Conservation (phyloP, 2,329 filamentous ascomycete species). For the Leptographium flavum region DNA sequence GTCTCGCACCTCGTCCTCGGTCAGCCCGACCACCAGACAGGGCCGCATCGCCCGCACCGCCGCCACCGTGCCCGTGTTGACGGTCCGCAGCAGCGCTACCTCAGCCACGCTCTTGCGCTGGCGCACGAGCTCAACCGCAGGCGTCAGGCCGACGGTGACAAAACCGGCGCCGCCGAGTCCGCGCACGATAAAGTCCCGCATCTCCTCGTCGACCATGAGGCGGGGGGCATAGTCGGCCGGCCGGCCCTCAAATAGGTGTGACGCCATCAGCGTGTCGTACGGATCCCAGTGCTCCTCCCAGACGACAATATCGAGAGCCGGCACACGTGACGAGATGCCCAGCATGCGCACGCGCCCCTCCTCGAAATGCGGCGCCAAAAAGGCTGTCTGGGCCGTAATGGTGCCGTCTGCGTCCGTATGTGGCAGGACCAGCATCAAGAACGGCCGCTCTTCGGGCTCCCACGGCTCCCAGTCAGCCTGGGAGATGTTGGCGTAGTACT, state of each 20-base stretch:
- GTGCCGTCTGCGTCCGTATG: slow-evolving; percentile 21
- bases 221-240: slow-evolving; percentile 11
- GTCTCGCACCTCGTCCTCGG: slow-evolving; percentile 40
- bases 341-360: slow-evolving; percentile 44
- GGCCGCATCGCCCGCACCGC: slow-evolving; percentile 39
- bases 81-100: slow-evolving; percentile 41
- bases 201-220: slow-evolving; percentile 53
- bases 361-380: slow-evolving; percentile 46
- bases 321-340: slow-evolving; percentile 35
- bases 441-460: slow-evolving; percentile 50
- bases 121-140: slow-evolving; percentile 40
- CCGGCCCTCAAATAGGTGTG: slow-evolving; percentile 21
- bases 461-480: slow-evolving; percentile 49
- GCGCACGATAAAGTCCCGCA: slow-evolving; percentile 47
- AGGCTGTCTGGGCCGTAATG: slow-evolving; percentile 38
- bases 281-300: slow-evolving; percentile 55
- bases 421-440: slow-evolving; percentile 46
- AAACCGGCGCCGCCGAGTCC: slow-evolving; percentile 40
- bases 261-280: slow-evolving; percentile 37
- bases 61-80: slow-evolving; percentile 34
- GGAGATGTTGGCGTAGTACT: slow-evolving; percentile 49
- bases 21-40: slow-evolving; percentile 41
- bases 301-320: slow-evolving; percentile 35
- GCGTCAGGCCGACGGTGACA: slow-evolving; percentile 36
- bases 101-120: slow-evolving; percentile 37